Base-by-base conservation (phyloP, 495 filamentous ascomycete genomes). In the Evernia prunastri region DNA sequence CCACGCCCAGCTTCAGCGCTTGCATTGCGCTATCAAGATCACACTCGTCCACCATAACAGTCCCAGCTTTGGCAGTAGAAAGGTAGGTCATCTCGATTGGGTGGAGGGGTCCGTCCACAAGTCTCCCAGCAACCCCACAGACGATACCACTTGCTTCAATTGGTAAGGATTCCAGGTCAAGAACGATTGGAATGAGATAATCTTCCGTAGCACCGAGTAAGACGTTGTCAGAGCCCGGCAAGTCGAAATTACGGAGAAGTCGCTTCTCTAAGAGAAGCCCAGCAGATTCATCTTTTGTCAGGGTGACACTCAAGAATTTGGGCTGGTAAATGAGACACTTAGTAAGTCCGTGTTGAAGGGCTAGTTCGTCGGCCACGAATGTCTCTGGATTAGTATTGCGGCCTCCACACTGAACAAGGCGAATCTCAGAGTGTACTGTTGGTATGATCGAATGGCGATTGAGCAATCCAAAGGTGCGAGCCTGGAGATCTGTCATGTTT, bases 101-200 rank as follows among this genome's bases (percentile, higher is more conserved):
- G 65, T 53, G 43, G 47, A 54, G 60, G 11, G 76, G 77, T 17
- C 74, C 82, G 27, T 84, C 82, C 2, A 90, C 89, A 47, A 96
- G 79, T 65, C 83, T 83, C 18, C 90, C 89, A 1, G 92, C 92
- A 25, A 97, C 89, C 11, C 92, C 92, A 68, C 91, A 96, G 42
- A 97, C 90, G 60, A 97, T 96, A 40, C 94, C 94, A 2, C 91
- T 96, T 6, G 90, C 91, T 73, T 96, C 92, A 29, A 92, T 80
- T 1, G 92, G 90, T 4, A 97, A 79, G 36, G 86, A 85, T 27
- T 82, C 82, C 58, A 98, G 79, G 68, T 97, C 91, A 4, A 98
- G 81, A 66, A 89, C 93, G 65, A 98, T 94, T 0, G 94, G 92
- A 18, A 97, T 84, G 20, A 96, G 82, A 39, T 85, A 82, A 58